Base-by-base conservation (phyloP, 2,329 filamentous ascomycete species). In the Alternaria tenuissima region DNA sequence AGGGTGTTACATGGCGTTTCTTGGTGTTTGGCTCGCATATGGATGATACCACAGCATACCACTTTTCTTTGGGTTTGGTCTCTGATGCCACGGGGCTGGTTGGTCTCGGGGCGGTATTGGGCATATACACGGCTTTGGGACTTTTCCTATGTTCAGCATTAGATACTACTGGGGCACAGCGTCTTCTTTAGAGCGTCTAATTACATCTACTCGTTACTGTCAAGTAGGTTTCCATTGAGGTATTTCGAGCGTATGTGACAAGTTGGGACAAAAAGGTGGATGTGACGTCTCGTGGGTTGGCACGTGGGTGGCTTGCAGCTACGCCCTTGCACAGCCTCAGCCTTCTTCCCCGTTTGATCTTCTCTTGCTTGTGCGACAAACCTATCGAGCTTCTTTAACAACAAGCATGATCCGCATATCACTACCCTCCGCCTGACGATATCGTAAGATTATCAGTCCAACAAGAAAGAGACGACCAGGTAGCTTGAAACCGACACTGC, bases 11-110 rank as follows among this genome's bases (percentile, higher is more conserved):
- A 52, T 49, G 52, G 52, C 43, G 52, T 56, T 49, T 42, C 39
- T 48, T 51, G 55, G 49, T 26, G 41, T 56, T 51, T 18, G 56
- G 52, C 32, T 61, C 28, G 57, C 57, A 63, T 52, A 54, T 54
- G 55, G 55, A 57, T 57, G 61, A 63, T 63, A 63, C 61, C 61
- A 63, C 54, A 61, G 53, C 61, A 61, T 63, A 44, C 22, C 39
- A 18, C 11, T 55, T 44, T 52, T 42, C 55, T 22, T 55, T 58
- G n/a, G 52, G 24, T 53, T 30, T 12, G 26, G 51, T 28, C 32
- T 34, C 7, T 48, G 18, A 6, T 34, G 44, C 20, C 44, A 26
- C 4, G 44, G 14, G 44, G 30, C 44, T 48, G 46, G 46, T 24
- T 34, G 46, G 46, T 48, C 5, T 9, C 46, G 46, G n/a, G 52